These are phyloP conservation scores for Rhodomyrtus psidioides DNA, from an alignment of 441 rosid species.

Conservation along the genomic window DNA sequence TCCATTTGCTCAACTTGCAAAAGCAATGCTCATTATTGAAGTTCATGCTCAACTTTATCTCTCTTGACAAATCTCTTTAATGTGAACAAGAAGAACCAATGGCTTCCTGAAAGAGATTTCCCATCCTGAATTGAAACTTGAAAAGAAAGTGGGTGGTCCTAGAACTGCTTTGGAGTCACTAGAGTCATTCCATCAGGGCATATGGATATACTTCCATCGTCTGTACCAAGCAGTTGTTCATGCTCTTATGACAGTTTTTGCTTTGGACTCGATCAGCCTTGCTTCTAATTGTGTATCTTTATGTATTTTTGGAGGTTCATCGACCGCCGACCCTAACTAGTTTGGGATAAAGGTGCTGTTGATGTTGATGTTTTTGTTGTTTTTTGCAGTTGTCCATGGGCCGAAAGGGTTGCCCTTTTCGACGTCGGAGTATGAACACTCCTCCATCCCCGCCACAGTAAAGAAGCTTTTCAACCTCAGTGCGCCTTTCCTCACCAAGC, in stretches of 20 bases:
- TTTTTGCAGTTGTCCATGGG: slow-evolving; percentile 69
- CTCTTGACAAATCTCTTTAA: background rate
- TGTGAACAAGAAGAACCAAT: background rate
- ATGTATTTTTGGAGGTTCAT: no score
- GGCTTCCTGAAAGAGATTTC: background rate
- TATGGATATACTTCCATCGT: background rate
- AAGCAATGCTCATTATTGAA: background rate
- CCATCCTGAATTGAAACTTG: background rate
- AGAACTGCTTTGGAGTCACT: background rate
- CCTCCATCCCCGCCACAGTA: slow-evolving; percentile 82
- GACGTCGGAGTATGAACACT: slow-evolving; percentile 72
- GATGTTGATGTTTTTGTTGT: no score
- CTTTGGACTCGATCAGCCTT: no score
- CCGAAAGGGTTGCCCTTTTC: slow-evolving; percentile 60
- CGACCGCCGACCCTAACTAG: no score
- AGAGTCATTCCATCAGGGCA: background rate
- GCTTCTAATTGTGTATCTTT: no score
- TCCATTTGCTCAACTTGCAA: background rate
- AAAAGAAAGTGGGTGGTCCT: background rate
- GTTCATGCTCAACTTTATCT: background rate
- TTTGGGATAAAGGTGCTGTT: no score
- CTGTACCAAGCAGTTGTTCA: background rate
- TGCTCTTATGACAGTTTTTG: background rate
- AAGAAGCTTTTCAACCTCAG: slow-evolving; percentile 64
- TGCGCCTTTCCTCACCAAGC: slow-evolving; percentile 58